phyloP scores from a whole-genome alignment of 2,329 filamentous ascomycete species.

The Conoideocrella luteorostrata region DNA sequence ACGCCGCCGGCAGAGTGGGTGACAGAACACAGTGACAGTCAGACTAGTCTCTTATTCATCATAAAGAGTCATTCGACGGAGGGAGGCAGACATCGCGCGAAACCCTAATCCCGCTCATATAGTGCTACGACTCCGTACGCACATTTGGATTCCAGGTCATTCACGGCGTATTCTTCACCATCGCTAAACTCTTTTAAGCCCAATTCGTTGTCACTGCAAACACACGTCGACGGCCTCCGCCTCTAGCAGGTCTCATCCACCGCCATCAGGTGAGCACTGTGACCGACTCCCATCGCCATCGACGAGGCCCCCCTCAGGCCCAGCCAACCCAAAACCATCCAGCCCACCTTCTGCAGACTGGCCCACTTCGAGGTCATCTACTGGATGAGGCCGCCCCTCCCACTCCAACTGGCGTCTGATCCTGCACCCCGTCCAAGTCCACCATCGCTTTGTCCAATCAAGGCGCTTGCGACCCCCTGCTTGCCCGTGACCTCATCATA shows the following conservation, averaged over 20 bases:
- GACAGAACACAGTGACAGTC: no score
- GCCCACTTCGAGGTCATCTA: constrained; percentile 1
- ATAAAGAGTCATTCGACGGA: constrained; percentile 1
- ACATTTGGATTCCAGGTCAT: no score
- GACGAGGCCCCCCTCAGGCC: neutral
- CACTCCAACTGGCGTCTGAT: constrained; percentile 7
- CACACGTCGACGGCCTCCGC: constrained; percentile 4
- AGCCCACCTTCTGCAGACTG: constrained; percentile 3
- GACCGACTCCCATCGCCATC: neutral
- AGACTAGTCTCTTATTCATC: no score
- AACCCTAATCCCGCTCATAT: neutral
- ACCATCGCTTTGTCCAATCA: constrained; percentile 14
- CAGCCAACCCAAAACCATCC: neutral
- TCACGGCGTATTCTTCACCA: no score
- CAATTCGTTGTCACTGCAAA: neutral
- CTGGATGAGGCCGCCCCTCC: constrained; percentile 9
- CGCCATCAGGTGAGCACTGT: constrained; percentile 6
- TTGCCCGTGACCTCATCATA: constrained; percentile 22
- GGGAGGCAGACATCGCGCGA: neutral
- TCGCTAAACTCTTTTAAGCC: neutral
- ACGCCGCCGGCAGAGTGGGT: no score
- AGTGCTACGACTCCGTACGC: neutral
- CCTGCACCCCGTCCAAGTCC: constrained; percentile 4
- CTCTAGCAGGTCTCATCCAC: constrained; percentile 1
- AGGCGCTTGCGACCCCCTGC: constrained; percentile 7